Percentiles rank a stretch among this genome's conserved stretches.
These are phyloP conservation scores for Oryza meridionalis DNA, from an alignment of 176 grass and related monocot genomes.

Conservation along the genomic window DNA sequence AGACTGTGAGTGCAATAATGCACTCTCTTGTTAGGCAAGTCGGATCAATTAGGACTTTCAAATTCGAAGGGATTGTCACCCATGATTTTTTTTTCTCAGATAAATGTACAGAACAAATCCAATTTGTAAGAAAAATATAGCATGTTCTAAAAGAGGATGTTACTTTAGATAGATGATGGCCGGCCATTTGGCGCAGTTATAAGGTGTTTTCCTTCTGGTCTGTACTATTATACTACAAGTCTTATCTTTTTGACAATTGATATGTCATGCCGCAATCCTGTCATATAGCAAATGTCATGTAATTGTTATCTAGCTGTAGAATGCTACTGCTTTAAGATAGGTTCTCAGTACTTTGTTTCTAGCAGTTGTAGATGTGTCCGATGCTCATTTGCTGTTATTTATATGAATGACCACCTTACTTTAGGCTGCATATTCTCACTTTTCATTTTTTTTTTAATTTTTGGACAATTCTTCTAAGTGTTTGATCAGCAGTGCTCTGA, in stretches of 20 bases:
- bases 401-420: not conserved
- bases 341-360: conserved; percentile 27
- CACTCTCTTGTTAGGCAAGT: conserved; percentile 39
- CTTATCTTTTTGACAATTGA: conserved; percentile 23
- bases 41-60: not conserved
- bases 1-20: conserved; percentile 17
- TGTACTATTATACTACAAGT: conserved; percentile 18
- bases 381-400: not conserved
- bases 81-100: not conserved
- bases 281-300: conserved; percentile 8
- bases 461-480: conserved; percentile 8
- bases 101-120: not conserved
- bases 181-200: not conserved
- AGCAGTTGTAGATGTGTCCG: not conserved
- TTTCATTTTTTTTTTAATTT: not conserved
- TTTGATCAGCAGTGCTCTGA: conserved; percentile 43
- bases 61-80: not conserved
- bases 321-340: conserved; percentile 18
- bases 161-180: conserved; percentile 12
- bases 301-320: conserved; percentile 16
- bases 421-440: conserved; percentile 9
- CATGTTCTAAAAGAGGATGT: not conserved
- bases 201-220: not conserved
- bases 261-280: conserved; percentile 13
- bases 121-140: not conserved